A percentile compares a stretch with the other conserved stretches of the same genome.
Conservation (phyloP, 805 yeast genomes). For the Candida sakaeoensis region DNA sequence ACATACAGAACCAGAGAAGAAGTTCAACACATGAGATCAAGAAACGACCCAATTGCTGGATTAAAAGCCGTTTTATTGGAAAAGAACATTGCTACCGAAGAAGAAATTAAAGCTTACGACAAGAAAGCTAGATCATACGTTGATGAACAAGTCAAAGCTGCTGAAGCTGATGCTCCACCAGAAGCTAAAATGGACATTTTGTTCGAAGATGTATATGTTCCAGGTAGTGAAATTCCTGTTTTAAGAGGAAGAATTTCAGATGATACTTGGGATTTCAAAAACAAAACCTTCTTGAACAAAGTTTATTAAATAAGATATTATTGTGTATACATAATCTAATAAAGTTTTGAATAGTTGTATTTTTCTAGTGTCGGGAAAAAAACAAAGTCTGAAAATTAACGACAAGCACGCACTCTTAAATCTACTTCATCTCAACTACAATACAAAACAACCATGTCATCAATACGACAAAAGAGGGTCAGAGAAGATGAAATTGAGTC, state of each 20-base stretch:
- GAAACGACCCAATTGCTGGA: constrained; percentile 97
- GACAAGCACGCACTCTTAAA: background rate
- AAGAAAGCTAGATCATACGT: constrained; percentile 95
- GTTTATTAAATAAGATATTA: constrained; percentile 29
- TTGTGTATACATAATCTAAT: background rate
- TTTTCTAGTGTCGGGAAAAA: background rate
- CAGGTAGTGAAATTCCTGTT: constrained; percentile 87
- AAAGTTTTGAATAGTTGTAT: background rate
- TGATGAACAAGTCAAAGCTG: constrained; percentile 89
- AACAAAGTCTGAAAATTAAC: background rate
- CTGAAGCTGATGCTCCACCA: constrained; percentile 92
- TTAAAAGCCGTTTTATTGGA: constrained; percentile 84
- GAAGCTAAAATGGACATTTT: constrained; percentile 92
- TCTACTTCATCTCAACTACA: background rate
- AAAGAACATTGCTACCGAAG: constrained; percentile 84
- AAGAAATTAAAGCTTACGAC: constrained; percentile 90
- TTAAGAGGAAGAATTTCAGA: constrained; percentile 96
- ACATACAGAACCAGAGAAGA: constrained; percentile 99
- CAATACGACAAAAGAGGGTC: constrained; percentile 38
- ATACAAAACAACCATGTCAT: constrained; percentile 4
- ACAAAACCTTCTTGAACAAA: constrained; percentile 43
- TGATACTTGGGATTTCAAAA: constrained; percentile 84
- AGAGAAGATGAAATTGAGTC: constrained; percentile 49
- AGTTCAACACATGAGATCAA: constrained; percentile 98
- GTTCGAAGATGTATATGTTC: constrained; percentile 94